Evolutionary conservation across 75 land plant species (phyloP).

Genomic region (Ceratopteris richardii): DNA sequence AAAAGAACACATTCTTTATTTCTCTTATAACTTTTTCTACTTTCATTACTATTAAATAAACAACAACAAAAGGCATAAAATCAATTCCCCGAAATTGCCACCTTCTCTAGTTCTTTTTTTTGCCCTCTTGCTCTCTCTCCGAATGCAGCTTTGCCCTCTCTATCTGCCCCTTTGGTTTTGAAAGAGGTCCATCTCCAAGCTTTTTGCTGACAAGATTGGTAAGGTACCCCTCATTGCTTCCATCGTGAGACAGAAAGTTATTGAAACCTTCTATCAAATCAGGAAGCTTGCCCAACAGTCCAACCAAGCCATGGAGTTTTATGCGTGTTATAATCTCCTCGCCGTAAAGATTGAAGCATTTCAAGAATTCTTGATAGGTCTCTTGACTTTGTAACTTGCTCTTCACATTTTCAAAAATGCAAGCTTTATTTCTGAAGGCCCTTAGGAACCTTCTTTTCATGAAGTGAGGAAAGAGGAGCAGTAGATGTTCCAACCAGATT

Average conservation of each 20-base stretch:
- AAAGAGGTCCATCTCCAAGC: constrained; percentile 37
- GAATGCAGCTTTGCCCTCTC: constrained; percentile 35
- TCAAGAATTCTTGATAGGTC: constrained; percentile 81
- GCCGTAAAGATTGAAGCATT: constrained; percentile 81
- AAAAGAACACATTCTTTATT: no score
- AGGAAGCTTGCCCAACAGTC: constrained; percentile 70
- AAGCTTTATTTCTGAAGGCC: constrained; percentile 25
- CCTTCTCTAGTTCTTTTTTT: constrained; percentile 42
- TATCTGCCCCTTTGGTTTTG: constrained; percentile 42
- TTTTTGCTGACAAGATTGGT: no score
- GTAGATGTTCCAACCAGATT: constrained; percentile 64
- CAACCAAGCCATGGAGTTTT: constrained; percentile 78
- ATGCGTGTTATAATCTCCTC: constrained; percentile 66
- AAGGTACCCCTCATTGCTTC: no score
- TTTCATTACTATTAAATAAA: no score
- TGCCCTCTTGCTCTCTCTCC: constrained; percentile 26
- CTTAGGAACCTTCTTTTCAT: constrained; percentile 57
- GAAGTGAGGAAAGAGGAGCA: constrained; percentile 6
- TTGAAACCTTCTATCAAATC: constrained; percentile 88
- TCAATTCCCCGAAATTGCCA: constrained; percentile 39
- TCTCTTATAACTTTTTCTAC: no score
- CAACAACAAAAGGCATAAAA: no score
- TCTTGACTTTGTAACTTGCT: constrained; percentile 52
- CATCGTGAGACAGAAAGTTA: constrained; percentile 74
- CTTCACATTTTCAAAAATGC: constrained; percentile 78